phyloP scores from a whole-genome alignment of 2,329 filamentous ascomycete species.

The Ramichloridium luteum region DNA sequence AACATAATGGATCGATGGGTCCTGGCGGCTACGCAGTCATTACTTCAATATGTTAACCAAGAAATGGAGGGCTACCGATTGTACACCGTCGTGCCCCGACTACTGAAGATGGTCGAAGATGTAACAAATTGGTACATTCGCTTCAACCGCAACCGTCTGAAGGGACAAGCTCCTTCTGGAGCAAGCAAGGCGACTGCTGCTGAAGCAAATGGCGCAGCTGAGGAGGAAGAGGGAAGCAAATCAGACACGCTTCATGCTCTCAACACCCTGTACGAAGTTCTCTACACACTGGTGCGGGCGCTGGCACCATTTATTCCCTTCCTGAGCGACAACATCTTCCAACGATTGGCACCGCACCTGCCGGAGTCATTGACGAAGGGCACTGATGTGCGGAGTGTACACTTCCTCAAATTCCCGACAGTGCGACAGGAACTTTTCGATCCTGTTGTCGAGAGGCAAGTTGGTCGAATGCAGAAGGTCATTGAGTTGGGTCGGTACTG shows the following conservation, averaged over 20 bases:
- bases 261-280: slow-evolving; percentile 86
- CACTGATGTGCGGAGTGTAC: slow-evolving; percentile 71
- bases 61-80: slow-evolving; percentile 66
- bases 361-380: slow-evolving; percentile 52
- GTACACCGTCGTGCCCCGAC: slow-evolving; percentile 81
- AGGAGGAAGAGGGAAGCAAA: slow-evolving; percentile 53
- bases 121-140: slow-evolving; percentile 99
- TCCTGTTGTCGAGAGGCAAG: slow-evolving; percentile 69
- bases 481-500: slow-evolving; percentile 83
- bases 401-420: slow-evolving; percentile 83
- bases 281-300: slow-evolving; percentile 77
- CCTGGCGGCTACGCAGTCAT: slow-evolving; percentile 77
- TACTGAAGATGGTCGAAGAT: slow-evolving; percentile 67
- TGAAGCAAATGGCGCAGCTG: slow-evolving; percentile 11
- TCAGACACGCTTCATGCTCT: slow-evolving; percentile 82
- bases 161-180: slow-evolving; percentile 42
- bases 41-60: slow-evolving; percentile 80
- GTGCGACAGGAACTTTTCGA: slow-evolving; percentile 84
- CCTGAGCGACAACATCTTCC: slow-evolving; percentile 88
- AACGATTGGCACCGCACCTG: slow-evolving; percentile 68
- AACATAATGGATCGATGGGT: slow-evolving; percentile 98
- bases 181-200: slow-evolving; percentile 11
- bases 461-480: slow-evolving; percentile 85
- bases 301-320: slow-evolving; percentile 94
- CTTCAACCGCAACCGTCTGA: slow-evolving; percentile 81